Conservation (phyloP, 2,329 filamentous ascomycete species). For the Leptographium radiaticola region DNA sequence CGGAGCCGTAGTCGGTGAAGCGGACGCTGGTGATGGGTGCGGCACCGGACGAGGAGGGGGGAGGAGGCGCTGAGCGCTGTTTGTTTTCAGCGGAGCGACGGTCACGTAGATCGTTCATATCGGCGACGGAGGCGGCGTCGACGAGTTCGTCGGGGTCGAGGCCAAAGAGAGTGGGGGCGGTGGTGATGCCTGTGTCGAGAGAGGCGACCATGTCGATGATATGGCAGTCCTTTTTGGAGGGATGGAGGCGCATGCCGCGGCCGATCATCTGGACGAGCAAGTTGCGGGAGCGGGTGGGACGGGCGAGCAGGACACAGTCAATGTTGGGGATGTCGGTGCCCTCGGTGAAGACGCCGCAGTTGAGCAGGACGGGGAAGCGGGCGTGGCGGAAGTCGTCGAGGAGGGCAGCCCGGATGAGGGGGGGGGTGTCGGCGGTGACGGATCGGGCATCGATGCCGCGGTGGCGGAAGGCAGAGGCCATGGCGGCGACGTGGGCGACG, state of each 20-base stretch:
- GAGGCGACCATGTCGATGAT: slow-evolving; percentile 93
- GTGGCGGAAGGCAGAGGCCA: slow-evolving; percentile 64
- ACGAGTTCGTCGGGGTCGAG: slow-evolving; percentile 74
- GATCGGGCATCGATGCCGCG: slow-evolving; percentile 70
- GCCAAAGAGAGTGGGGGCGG: slow-evolving; percentile 84
- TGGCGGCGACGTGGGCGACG: slow-evolving; percentile 60
- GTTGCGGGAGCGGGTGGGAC: slow-evolving; percentile 87
- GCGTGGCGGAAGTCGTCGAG: slow-evolving; percentile 64
- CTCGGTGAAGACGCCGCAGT: slow-evolving; percentile 94
- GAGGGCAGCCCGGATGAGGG: slow-evolving; percentile 51
- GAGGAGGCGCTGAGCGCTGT: not conserved
- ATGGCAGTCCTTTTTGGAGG: slow-evolving; percentile 78
- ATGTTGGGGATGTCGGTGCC: slow-evolving; percentile 97
- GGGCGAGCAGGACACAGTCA: slow-evolving; percentile 77
- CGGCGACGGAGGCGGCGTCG: slow-evolving; percentile 47
- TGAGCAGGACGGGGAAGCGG: slow-evolving; percentile 77
- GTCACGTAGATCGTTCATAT: slow-evolving; percentile 43
- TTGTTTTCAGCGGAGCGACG: not conserved
- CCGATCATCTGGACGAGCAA: slow-evolving; percentile 96
- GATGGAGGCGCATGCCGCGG: slow-evolving; percentile 71
- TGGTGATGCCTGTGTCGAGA: slow-evolving; percentile 71
- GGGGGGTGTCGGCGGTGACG: slow-evolving; percentile 71
- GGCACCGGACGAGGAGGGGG: too few relatives aligned
- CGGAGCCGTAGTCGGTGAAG: slow-evolving; percentile 82
- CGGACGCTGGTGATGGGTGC: slow-evolving; percentile 37